phyloP scores from a whole-genome alignment of 352 stramenopile genomes.

The Phytophthora citrophthora region DNA sequence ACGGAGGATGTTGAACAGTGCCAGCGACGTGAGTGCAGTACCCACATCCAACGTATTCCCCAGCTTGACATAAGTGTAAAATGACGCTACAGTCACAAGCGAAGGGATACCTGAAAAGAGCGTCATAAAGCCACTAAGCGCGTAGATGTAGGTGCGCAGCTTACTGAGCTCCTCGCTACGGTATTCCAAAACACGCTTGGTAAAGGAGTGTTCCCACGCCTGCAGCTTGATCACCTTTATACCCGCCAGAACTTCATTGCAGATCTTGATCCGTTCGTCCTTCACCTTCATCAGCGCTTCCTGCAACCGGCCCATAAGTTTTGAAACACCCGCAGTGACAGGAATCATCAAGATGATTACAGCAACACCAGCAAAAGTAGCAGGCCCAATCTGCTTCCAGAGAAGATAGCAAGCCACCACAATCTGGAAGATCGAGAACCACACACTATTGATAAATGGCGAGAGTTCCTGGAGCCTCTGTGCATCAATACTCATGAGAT shows the following conservation, averaged over 20 bases:
- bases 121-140: constrained; percentile 60
- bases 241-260: constrained; percentile 92
- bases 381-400: constrained; percentile 63
- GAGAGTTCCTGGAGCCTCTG: constrained; percentile 92
- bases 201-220: constrained; percentile 93
- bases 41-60: constrained; percentile 93
- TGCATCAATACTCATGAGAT: constrained; percentile 95
- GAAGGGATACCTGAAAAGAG: constrained; percentile 90
- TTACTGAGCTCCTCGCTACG: constrained; percentile 79
- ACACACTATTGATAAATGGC: constrained; percentile 90
- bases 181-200: constrained; percentile 61
- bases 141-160: constrained; percentile 73
- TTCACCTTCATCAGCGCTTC: constrained; percentile 91
- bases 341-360: constrained; percentile 94
- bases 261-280: constrained; percentile 94
- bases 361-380: constrained; percentile 85
- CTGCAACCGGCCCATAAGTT: constrained; percentile 81
- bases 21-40: constrained; percentile 88
- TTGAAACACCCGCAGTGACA: constrained; percentile 79
- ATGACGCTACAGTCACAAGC: constrained; percentile 92
- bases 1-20: constrained; percentile 96
- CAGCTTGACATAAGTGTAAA: constrained; percentile 75
- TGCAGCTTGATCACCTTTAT: constrained; percentile 98
- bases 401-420: constrained; percentile 56
- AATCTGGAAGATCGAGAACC: constrained; percentile 77